Percentiles rank a stretch among this genome's conserved stretches.
Conservation (phyloP, 257 asterid genomes). For the Capsicum chinense region DNA sequence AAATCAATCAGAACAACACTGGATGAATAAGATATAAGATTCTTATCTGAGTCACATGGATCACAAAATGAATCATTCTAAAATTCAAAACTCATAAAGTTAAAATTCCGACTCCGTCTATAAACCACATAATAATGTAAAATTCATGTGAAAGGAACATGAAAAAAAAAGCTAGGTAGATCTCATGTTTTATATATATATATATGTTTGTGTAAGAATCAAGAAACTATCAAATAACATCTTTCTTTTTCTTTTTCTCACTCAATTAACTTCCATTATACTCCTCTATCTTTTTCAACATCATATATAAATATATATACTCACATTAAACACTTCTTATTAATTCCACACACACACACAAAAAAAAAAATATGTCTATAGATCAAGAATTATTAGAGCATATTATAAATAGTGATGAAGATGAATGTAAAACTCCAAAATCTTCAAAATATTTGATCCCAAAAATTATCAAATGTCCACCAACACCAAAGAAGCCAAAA, state of each 20-base stretch:
- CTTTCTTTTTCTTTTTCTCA: background rate
- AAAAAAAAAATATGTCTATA: constrained; percentile 43
- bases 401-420: constrained; percentile 19
- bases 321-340: background rate
- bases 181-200: background rate
- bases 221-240: constrained; percentile 7
- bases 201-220: constrained; percentile 6
- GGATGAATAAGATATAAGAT: too few species aligned
- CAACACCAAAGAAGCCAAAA: constrained; percentile 62
- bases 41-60: too few species aligned
- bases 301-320: background rate
- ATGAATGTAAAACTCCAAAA: constrained; percentile 50
- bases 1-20: too few species aligned
- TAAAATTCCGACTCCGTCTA: accelerated
- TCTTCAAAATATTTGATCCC: constrained; percentile 58
- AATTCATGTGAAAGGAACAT: background rate
- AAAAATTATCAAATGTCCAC: constrained; percentile 50
- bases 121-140: too few species aligned
- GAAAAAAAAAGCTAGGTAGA: background rate
- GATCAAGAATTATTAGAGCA: constrained; percentile 40
- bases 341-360: too few species aligned
- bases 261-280: constrained; percentile 11
- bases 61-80: too few species aligned
- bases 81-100: background rate
- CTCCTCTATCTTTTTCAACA: background rate